Evolutionary conservation across 2,329 filamentous ascomycete species (phyloP), one percentile per base, ranked within the genome.

Genomic region (Xylaria sp.): DNA sequence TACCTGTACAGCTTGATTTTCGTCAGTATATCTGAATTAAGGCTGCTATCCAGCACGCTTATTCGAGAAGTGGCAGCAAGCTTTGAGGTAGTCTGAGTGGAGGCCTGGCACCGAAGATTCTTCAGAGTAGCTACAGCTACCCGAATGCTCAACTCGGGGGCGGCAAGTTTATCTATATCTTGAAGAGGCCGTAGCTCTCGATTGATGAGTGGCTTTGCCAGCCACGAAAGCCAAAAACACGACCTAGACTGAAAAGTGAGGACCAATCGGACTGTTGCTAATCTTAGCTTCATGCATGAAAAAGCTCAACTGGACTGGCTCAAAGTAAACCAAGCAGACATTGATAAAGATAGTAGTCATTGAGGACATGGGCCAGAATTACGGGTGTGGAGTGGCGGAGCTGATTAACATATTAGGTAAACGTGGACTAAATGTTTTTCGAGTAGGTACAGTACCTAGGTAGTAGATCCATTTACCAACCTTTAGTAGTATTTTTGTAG

Each of bases 201-300:
- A 23, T 51, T 3, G 48, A 51, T 15, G 48, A 51, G 23, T 51
- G 48, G 46, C 46, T 48, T 48, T 6, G n/a, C 23, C 48, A 51
- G 8, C 12, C 5, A 37, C 13, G 18, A 20, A 34, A 34, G 41
- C 25, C 18, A 59, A 48, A 34, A 34, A 20, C 23, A 41, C 37
- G 23, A 32, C 39, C 13, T 9, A 28, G n/a, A 44, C 51, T 41
- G 15, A 12, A 23, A 10, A 25, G n/a, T 41, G 23, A 58, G 39
- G 13, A 58, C 56, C 39, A 58, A n/a, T 58, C 39, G 48, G 18
- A 44, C 37, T 52, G 37, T 62, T 62, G 34, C 48, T 20, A 54
- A 34, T 44, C 15, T 32, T 54, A 54, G 23, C 50, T 34, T 46
- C 4, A 44, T 34, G 61, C 51, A 63, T 37, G 34, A 46, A 4